Evolutionary conservation across 2,329 filamentous ascomycete genomes (phyloP).

Genomic region (Daldinia eschscholtzii): DNA sequence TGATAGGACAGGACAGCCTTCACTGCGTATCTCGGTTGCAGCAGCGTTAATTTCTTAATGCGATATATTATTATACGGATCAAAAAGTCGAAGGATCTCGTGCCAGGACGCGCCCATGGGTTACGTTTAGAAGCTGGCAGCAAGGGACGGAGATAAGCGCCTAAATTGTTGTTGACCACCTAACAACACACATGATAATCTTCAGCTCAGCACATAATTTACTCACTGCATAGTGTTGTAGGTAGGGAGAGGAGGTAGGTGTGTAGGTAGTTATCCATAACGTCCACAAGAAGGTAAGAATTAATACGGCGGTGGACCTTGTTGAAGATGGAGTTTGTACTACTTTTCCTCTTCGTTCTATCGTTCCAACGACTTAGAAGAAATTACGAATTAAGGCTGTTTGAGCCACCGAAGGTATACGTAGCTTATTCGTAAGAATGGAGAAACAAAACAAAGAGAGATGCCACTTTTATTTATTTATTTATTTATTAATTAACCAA

Average conservation of each 20-base stretch:
- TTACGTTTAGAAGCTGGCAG: conserved; percentile 21
- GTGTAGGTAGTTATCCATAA: too few species aligned
- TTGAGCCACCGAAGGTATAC: conserved; percentile 6
- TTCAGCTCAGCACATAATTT: conserved; percentile 8
- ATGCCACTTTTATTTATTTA: too few species aligned
- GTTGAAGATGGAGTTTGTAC: not conserved
- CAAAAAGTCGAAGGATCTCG: conserved; percentile 29
- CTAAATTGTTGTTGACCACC: conserved; percentile 6
- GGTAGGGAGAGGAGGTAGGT: too few species aligned
- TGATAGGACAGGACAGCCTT: conserved; percentile 25
- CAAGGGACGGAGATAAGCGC: conserved; percentile 23
- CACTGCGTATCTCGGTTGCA: conserved; percentile 2
- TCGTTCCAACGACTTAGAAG: not conserved
- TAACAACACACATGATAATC: not conserved
- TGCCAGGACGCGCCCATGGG: conserved; percentile 35
- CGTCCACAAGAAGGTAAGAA: too few species aligned
- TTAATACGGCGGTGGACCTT: not conserved
- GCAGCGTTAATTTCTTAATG: conserved; percentile 28
- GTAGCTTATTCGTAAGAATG: conserved; percentile 3
- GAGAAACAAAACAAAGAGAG: conserved; percentile 8
- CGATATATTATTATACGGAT: conserved; percentile 18
- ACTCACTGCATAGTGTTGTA: not conserved
- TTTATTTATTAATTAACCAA: too few species aligned
- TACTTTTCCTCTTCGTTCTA: not conserved
- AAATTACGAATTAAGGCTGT: not conserved